Evolutionary conservation across 108 stramenopile species (phyloP).

Genomic region (Pseudonitzschia pungens): DNA sequence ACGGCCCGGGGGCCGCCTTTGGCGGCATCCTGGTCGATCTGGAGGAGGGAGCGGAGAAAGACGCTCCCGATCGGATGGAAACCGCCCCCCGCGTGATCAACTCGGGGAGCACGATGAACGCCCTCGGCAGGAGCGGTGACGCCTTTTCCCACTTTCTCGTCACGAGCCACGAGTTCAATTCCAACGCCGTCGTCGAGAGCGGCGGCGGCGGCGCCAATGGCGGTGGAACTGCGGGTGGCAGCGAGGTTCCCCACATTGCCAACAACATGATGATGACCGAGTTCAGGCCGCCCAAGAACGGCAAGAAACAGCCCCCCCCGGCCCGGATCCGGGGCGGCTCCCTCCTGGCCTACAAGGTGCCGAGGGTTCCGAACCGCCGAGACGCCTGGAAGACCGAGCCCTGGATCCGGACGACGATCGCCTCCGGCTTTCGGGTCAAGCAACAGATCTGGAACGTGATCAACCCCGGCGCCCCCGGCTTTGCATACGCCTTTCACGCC

Average conservation of each 20-base stretch:
- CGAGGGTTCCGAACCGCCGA: slow-evolving; percentile 28
- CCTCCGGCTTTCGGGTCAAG: slow-evolving; percentile 89
- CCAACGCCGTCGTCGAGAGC: neutral
- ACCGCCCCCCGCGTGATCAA: slow-evolving; percentile 50
- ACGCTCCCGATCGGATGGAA: neutral
- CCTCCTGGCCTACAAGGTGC: slow-evolving; percentile 88
- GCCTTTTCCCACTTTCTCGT: slow-evolving; percentile 74
- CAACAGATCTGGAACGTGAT: slow-evolving; percentile 86
- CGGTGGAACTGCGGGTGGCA: too few species aligned
- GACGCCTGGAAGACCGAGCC: slow-evolving; percentile 68
- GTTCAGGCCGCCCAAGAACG: slow-evolving; percentile 83
- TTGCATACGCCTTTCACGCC: slow-evolving; percentile 92
- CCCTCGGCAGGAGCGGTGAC: slow-evolving; percentile 49
- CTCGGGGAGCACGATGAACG: slow-evolving; percentile 72
- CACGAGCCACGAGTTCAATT: slow-evolving; percentile 79
- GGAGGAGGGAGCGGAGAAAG: slow-evolving; percentile 32
- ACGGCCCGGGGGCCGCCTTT: slow-evolving; percentile 87
- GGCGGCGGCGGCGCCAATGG: too few species aligned
- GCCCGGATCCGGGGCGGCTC: slow-evolving; percentile 77
- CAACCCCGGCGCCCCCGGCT: slow-evolving; percentile 95
- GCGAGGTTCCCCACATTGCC: neutral
- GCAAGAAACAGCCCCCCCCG: slow-evolving; percentile 76
- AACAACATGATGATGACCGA: slow-evolving; percentile 2
- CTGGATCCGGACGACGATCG: slow-evolving; percentile 84
- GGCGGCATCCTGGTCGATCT: slow-evolving; percentile 85